Conservation (phyloP, 2,329 filamentous ascomycete species). For the Helicocarpus griseus region DNA sequence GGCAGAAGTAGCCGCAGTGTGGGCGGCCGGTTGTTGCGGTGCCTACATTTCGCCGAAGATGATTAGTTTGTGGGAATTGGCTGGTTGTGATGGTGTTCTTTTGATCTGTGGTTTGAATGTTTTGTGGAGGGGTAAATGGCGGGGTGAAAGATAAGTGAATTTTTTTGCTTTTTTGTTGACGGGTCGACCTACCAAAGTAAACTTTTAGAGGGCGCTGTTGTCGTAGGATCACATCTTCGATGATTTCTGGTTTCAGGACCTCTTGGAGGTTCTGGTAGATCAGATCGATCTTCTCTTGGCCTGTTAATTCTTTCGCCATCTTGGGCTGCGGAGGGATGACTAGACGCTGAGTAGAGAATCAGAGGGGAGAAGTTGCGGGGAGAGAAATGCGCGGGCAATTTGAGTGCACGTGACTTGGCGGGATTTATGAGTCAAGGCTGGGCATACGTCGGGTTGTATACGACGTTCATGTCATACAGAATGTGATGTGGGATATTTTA, state of each 20-base stretch:
- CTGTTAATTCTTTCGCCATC: slow-evolving; percentile 13
- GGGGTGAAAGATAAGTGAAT: too few species aligned
- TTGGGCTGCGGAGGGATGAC: background rate
- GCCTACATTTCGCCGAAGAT: slow-evolving; percentile 31
- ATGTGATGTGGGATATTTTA: too few species aligned
- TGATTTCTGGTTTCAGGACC: slow-evolving; percentile 72
- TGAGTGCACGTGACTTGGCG: too few species aligned
- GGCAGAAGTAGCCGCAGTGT: slow-evolving; percentile 79
- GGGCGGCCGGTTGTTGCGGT: slow-evolving; percentile 75
- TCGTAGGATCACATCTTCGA: slow-evolving; percentile 59
- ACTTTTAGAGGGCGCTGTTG: slow-evolving; percentile 62
- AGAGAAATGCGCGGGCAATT: too few species aligned
- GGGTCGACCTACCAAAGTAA: slow-evolving; percentile 59
- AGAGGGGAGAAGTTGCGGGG: too few species aligned
- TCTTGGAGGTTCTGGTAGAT: slow-evolving; percentile 77
- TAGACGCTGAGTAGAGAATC: too few species aligned
- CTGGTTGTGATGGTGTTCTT: too few species aligned
- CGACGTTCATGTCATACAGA: too few species aligned
- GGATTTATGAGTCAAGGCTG: too few species aligned
- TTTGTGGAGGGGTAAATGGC: too few species aligned
- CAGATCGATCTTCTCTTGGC: slow-evolving; percentile 57
- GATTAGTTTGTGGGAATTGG: background rate
- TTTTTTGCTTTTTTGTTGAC: background rate
- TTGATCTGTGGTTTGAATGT: background rate
- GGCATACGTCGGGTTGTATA: too few species aligned